Evolutionary conservation across 2,329 filamentous ascomycete genomes (phyloP).

Genomic region (Hymenotorrendiella dingleyae): DNA sequence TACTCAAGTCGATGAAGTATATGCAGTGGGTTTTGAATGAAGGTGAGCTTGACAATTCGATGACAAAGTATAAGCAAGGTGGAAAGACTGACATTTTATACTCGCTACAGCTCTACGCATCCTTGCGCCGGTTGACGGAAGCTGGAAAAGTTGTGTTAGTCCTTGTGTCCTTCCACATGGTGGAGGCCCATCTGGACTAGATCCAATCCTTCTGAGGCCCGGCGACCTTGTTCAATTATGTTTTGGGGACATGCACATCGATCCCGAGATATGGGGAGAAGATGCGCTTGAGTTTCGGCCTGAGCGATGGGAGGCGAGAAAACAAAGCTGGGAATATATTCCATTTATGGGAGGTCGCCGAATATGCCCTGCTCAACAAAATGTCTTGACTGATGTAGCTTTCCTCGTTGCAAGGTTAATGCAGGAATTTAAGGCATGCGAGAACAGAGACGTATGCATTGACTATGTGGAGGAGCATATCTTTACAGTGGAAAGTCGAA

Average conservation of each 20-base stretch:
- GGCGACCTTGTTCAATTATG: constrained; percentile 2
- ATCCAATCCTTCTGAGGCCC: not conserved
- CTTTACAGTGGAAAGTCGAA: constrained; percentile 4
- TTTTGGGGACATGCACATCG: not conserved
- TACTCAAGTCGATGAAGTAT: constrained; percentile 46
- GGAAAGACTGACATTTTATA: constrained; percentile 27
- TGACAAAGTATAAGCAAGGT: not conserved
- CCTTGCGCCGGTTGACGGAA: not conserved
- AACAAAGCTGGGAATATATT: constrained; percentile 6
- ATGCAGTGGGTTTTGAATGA: constrained; percentile 51
- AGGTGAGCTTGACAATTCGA: constrained; percentile 40
- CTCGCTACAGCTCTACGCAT: not conserved
- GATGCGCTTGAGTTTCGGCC: constrained; percentile 1
- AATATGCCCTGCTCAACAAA: constrained; percentile 5
- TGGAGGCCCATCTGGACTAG: not conserved
- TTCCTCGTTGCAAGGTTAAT: constrained; percentile 2
- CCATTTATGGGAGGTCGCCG: constrained; percentile 4
- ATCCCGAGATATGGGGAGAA: constrained; percentile 4
- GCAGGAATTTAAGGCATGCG: not conserved
- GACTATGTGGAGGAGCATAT: constrained; percentile 4
- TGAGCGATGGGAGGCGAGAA: not conserved
- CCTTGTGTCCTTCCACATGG: not conserved
- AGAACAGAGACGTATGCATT: constrained; percentile 1
- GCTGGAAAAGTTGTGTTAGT: not conserved
- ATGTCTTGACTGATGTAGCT: constrained; percentile 1